phyloP scores from a whole-genome alignment of 805 yeast species.

The Wickerhamiella siamensis region DNA sequence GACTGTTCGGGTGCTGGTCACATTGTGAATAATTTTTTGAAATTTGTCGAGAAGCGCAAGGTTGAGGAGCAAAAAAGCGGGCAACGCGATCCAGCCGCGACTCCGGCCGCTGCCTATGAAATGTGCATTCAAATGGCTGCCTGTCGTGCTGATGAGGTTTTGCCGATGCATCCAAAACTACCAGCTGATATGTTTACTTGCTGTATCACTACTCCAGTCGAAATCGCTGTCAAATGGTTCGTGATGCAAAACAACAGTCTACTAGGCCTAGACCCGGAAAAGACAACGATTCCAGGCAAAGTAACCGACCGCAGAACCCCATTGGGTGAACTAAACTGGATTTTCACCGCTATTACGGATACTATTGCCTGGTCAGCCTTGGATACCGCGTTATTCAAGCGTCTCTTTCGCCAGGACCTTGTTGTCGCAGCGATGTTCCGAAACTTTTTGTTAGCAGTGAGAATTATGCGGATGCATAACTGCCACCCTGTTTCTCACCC shows the following conservation, averaged over 20 bases:
- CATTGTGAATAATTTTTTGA: constrained; percentile 75
- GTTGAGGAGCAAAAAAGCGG: constrained; percentile 33
- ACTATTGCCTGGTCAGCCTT: constrained; percentile 95
- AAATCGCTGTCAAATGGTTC: constrained; percentile 83
- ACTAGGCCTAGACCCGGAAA: constrained; percentile 25
- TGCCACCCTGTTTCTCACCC: constrained; percentile 95
- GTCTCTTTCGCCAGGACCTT: constrained; percentile 83
- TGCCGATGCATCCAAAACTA: constrained; percentile 85
- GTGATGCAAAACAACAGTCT: constrained; percentile 41
- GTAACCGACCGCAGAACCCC: constrained; percentile 90
- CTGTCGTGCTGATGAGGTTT: constrained; percentile 66
- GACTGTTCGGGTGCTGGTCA: constrained; percentile 94
- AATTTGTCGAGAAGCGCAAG: constrained; percentile 77
- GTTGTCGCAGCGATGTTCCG: constrained; percentile 95
- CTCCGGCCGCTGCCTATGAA: constrained; percentile 53
- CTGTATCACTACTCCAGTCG: constrained; percentile 90
- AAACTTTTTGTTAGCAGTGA: constrained; percentile 78
- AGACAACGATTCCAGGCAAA: constrained; percentile 68
- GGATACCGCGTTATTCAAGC: constrained; percentile 75
- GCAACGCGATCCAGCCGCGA: constrained; percentile 33
- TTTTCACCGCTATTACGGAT: constrained; percentile 93
- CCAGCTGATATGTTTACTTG: constrained; percentile 96
- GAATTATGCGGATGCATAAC: constrained; percentile 84
- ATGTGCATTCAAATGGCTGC: constrained; percentile 93
- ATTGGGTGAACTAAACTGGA: constrained; percentile 92